A percentile compares a stretch with the other conserved stretches of the same genome.
Evolutionary conservation across 371 early-diverging fungal genomes (phyloP).

Genomic region (Coemansia sp.): DNA sequence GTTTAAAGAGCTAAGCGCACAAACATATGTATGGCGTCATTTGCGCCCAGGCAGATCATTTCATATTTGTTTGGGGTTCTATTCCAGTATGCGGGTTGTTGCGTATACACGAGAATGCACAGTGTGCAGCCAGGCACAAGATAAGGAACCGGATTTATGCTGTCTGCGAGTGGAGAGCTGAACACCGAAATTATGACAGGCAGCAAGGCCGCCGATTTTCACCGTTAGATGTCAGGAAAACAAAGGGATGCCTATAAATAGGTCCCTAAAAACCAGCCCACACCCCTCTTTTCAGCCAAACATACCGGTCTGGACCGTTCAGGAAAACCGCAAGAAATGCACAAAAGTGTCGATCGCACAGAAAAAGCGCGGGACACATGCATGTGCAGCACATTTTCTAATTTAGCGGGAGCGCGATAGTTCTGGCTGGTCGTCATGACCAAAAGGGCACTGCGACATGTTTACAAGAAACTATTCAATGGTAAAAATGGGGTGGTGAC

Average conservation of each 20-base stretch:
- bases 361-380: neutral
- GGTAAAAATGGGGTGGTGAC: neutral
- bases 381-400: neutral
- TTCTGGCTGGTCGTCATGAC: neutral
- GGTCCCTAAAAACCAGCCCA: neutral
- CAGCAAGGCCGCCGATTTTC: neutral
- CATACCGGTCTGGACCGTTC: conserved; percentile 1
- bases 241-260: neutral
- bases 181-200: neutral
- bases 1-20: neutral
- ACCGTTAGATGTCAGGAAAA: neutral
- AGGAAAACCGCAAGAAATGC: neutral
- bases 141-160: neutral
- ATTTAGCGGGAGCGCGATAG: neutral
- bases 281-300: neutral
- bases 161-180: neutral
- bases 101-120: neutral
- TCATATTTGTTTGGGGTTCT: neutral
- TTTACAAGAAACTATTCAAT: neutral
- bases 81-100: neutral
- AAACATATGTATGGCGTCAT: neutral
- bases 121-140: neutral
- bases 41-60: no score
- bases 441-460: neutral
- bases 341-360: neutral